Conservation (phyloP, 345 rosid species). For the Moricandia moricandioides region DNA sequence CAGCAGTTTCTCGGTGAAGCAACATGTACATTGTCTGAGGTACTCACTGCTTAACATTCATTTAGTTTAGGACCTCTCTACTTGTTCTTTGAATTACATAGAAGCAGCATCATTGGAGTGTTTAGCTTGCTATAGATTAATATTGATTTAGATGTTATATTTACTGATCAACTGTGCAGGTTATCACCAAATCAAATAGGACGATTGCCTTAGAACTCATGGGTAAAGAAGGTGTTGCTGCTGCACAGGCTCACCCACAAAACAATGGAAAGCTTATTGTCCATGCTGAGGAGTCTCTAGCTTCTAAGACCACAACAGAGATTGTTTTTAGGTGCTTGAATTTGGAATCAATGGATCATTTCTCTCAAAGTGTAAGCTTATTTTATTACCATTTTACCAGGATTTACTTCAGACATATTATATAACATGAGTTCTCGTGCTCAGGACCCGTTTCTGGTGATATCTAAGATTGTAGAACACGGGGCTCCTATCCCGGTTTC, state of each 20-base stretch:
- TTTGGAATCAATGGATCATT: conserved; percentile 75
- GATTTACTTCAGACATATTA: background rate
- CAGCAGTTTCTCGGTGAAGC: conserved; percentile 84
- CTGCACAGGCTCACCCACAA: conserved; percentile 38
- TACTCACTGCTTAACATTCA: no score
- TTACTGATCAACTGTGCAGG: conserved; percentile 44
- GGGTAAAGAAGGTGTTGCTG: conserved; percentile 48
- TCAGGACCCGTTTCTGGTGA: conserved; percentile 85
- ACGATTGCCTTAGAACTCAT: conserved; percentile 57
- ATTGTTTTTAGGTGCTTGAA: conserved; percentile 69
- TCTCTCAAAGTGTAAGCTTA: conserved; percentile 74
- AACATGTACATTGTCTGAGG: conserved; percentile 67
- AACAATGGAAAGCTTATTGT: conserved; percentile 62
- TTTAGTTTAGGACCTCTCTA: background rate
- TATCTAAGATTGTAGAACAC: conserved; percentile 69
- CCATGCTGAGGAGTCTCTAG: conserved; percentile 82
- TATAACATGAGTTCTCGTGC: background rate
- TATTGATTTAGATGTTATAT: background rate
- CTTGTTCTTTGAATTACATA: no score
- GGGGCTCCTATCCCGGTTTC: conserved; percentile 69
- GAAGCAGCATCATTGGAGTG: no score
- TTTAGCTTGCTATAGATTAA: background rate
- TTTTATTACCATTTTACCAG: conserved; percentile 3
- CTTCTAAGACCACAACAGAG: conserved; percentile 69
- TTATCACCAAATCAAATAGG: conserved; percentile 56